Evolutionary conservation across 2,329 filamentous ascomycete species (phyloP), one percentile per base, ranked within the genome.

Genomic region (Pyrenophora graminea): DNA sequence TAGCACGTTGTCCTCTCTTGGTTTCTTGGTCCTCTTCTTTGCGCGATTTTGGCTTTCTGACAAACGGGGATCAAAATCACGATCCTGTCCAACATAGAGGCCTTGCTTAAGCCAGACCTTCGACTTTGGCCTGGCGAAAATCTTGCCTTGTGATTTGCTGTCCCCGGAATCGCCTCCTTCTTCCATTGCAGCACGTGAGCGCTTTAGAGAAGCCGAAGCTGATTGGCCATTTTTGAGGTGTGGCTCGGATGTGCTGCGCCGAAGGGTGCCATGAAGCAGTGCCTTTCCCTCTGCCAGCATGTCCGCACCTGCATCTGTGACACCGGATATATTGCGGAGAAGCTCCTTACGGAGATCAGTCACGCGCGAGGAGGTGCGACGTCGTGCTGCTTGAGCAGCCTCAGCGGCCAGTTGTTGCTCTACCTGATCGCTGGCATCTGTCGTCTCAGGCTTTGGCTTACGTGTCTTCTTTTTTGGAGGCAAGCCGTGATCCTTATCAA

Each of bases 61-160:
- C 10, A 79, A 69, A 43, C 78, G 75, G 43, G 71, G 58, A 39
- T 73, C 64, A 44, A 73, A 72, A 17, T 68, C 66, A n/a, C 70
- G 67, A 51, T 72, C 80, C 71, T 97, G 93, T 23, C 94, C 94
- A 0, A 90, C 87, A 67, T 95, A 97, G 12, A 97, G 79, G 8
- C 93, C 94, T 70, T 91, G 89, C 45, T 81, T 79, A 46, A 95
- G 79, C 83, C 89, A 97, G 60, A 85, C 86, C 78, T 96, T 96
- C 44, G 78, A 80, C 48, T 81, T 77, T 2, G 67, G 66, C 45
- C 69, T 67, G 21, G 65, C 15, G 19, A 55, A 64, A 13, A 56
- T 57, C 45, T 64, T 59, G 41, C 64, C 51, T 43, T 50, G 55
- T 37, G 55, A 48, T 21, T 42, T 46, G n/a, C 52, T 53, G 7